These are phyloP conservation scores for Pseudopyricularia javanii DNA, from an alignment of 2,329 filamentous ascomycete species.

Conservation along the genomic window DNA sequence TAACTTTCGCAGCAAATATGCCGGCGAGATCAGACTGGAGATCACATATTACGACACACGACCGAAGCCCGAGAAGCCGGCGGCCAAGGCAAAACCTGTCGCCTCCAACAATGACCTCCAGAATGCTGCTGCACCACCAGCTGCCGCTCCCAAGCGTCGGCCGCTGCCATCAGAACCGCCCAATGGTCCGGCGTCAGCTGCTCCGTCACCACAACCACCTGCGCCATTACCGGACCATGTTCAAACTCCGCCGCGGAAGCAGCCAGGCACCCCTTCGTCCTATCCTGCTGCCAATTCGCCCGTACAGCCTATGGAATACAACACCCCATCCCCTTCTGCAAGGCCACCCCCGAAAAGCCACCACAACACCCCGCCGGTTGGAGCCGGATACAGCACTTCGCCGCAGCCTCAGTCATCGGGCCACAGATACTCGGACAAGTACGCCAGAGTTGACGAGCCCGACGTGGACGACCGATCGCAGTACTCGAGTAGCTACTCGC, in stretches of 20 bases:
- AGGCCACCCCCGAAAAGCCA: conserved; percentile 21
- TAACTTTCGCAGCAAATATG: conserved; percentile 85
- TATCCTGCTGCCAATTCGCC: conserved; percentile 40
- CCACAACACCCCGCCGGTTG: conserved; percentile 17
- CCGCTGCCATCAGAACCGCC: conserved; percentile 74
- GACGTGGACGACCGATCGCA: conserved; percentile 12
- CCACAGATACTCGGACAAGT: conserved; percentile 15
- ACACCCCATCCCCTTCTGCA: conserved; percentile 21
- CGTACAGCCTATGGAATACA: conserved; percentile 39
- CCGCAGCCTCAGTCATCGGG: conserved; percentile 5
- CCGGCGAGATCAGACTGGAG: conserved; percentile 87
- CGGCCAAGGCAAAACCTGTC: conserved; percentile 38
- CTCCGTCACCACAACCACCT: not conserved
- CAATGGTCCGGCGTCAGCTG: conserved; percentile 35
- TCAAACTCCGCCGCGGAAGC: conserved; percentile 27
- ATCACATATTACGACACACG: conserved; percentile 91
- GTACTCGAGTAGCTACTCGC: not conserved
- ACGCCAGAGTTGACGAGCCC: conserved; percentile 23
- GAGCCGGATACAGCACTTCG: conserved; percentile 7
- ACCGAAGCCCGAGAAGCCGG: conserved; percentile 63
- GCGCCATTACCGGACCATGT: conserved; percentile 21
- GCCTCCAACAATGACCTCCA: conserved; percentile 20
- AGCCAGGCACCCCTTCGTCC: conserved; percentile 26
- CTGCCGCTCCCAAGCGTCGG: conserved; percentile 56
- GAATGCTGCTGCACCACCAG: conserved; percentile 10